Conservation (phyloP, 129 eudicot species). For the Centella asiatica region DNA sequence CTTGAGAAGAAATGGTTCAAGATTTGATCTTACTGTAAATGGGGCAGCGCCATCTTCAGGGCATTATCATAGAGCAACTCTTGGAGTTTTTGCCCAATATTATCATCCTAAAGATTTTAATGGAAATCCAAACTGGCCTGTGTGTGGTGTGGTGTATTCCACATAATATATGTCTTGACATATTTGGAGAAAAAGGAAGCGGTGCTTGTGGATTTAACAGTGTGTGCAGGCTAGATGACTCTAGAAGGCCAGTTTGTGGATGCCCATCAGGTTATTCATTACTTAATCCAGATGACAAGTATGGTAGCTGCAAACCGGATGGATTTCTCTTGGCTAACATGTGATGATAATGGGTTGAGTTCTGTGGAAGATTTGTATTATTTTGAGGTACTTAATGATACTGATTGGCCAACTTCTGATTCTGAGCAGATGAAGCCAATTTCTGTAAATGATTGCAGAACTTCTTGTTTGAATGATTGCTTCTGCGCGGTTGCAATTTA, state of each 20-base stretch:
- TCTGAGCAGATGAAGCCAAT: slow-evolving; percentile 16
- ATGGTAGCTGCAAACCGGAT: slow-evolving; percentile 43
- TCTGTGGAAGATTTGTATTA: slow-evolving; percentile 2
- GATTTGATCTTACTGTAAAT: not conserved
- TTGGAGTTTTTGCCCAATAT: slow-evolving; percentile 53
- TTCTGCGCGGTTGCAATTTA: slow-evolving; percentile 42
- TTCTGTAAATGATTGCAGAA: slow-evolving; percentile 23
- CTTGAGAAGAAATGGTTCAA: not conserved
- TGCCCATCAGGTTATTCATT: slow-evolving; percentile 40
- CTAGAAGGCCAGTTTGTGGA: slow-evolving; percentile 30
- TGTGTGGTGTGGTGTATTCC: slow-evolving; percentile 16
- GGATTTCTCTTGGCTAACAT: slow-evolving; percentile 17
- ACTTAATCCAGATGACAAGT: slow-evolving; percentile 30
- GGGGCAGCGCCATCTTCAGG: slow-evolving; percentile 14
- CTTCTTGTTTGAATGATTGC: slow-evolving; percentile 40
- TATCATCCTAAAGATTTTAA: slow-evolving; percentile 23
- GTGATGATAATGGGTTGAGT: slow-evolving; percentile 10
- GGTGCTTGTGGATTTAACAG: slow-evolving; percentile 65
- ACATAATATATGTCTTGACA: slow-evolving; percentile 24
- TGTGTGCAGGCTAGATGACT: slow-evolving; percentile 26
- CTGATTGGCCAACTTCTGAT: slow-evolving; percentile 40
- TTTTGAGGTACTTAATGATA: slow-evolving; percentile 12
- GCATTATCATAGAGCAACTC: slow-evolving; percentile 40
- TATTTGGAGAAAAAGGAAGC: slow-evolving; percentile 10
- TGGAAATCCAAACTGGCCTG: slow-evolving; percentile 27